These are phyloP conservation scores for Kernera saxatilis DNA, from an alignment of 345 rosid species.

Conservation along the genomic window DNA sequence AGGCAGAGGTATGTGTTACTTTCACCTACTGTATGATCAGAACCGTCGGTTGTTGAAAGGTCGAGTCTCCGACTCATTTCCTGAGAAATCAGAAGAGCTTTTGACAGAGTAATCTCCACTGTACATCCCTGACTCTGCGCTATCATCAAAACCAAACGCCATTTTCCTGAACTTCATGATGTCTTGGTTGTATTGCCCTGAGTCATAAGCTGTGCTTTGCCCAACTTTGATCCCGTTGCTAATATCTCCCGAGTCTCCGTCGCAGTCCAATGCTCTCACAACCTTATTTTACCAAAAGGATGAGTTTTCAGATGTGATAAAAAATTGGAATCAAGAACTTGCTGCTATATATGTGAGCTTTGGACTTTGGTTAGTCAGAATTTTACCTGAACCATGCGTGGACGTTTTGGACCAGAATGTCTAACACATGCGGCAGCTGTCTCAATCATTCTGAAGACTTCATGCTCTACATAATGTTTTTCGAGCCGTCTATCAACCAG, in stretches of 20 bases:
- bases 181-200: constrained; percentile 78
- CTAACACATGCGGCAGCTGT: constrained; percentile 96
- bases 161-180: constrained; percentile 62
- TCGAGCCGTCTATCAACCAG: constrained; percentile 70
- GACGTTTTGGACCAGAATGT: constrained; percentile 81
- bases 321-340: neutral
- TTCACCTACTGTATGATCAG: constrained; percentile 20
- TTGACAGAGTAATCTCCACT: constrained; percentile 49
- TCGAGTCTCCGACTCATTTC: constrained; percentile 28
- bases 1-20: constrained; percentile 7
- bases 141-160: constrained; percentile 49
- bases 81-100: constrained; percentile 37
- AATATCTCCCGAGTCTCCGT: constrained; percentile 56
- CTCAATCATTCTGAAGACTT: constrained; percentile 78
- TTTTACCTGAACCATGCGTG: constrained; percentile 90
- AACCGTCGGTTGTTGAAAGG: constrained; percentile 25
- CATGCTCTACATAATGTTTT: constrained; percentile 66
- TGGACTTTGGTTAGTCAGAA: neutral
- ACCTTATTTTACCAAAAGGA: constrained; percentile 39
- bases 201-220: constrained; percentile 73
- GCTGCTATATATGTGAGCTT: neutral
- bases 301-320: neutral
- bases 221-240: constrained; percentile 76
- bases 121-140: constrained; percentile 40
- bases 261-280: constrained; percentile 71